A percentile compares a stretch with the other conserved stretches of the same genome.
Conservation (phyloP, 371 early-diverging fungal genomes). For the Funneliformis caledonium region DNA sequence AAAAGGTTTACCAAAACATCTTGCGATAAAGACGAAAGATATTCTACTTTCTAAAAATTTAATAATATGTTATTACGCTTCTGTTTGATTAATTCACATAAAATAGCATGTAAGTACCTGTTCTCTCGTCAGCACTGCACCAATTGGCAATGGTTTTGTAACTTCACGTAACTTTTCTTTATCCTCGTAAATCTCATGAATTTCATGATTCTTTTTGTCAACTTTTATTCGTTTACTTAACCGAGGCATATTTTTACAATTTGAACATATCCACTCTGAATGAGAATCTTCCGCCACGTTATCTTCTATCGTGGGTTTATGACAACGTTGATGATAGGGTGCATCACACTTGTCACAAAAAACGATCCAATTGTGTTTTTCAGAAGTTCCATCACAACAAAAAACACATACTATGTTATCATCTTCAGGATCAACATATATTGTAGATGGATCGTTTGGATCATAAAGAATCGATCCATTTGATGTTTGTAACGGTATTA, state of each 20-base stretch:
- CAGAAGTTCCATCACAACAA: conserved; percentile 25
- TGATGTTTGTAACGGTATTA: too few relatives aligned
- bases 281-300: conserved; percentile 37
- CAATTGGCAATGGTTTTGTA: neutral
- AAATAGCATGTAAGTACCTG: neutral
- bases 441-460: neutral
- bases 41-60: conserved; percentile 19
- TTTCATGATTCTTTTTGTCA: neutral
- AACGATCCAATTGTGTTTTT: conserved; percentile 42
- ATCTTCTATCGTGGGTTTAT: conserved; percentile 44
- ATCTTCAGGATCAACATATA: conserved; percentile 1
- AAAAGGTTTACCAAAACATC: conserved; percentile 22
- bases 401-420: conserved; percentile 20
- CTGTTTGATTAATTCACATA: neutral
- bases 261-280: conserved; percentile 43
- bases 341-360: conserved; percentile 47
- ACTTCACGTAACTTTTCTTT: neutral
- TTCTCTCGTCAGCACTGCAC: neutral
- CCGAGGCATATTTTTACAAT: conserved; percentile 38
- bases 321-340: conserved; percentile 47
- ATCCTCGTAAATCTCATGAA: neutral
- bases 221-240: conserved; percentile 29
- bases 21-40: neutral
- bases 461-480: neutral
- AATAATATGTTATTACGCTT: neutral